Base-by-base conservation (phyloP, 2,329 filamentous ascomycete genomes). In the Pyricularia sp. region DNA sequence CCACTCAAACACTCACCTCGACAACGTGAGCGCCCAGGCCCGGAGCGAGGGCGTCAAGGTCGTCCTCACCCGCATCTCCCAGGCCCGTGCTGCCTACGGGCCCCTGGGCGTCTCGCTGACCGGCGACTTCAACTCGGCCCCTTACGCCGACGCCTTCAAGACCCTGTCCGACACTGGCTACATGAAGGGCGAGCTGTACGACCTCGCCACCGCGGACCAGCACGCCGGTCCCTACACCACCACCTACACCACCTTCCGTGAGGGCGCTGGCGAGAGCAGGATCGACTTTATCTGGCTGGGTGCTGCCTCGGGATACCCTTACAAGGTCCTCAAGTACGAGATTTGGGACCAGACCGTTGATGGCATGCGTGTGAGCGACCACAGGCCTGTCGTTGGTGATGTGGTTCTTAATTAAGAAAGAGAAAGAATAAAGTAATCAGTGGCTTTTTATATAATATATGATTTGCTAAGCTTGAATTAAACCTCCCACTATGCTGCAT, bases 1-100 rank as follows among this genome's bases (percentile, higher is more conserved):
- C 3, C 77, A 79, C 6, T 73, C 82, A 71, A 80, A 77, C 68
- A 85, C 83, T 22, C 83, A 85, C 68, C 75, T 84, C 6, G 83
- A 85, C 70, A 75, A 85, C 62, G 71, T 75, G 49, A 80, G 81
- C 8, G 66, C 68, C 0, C 68, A 73, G 31, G 74, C 78, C 3
- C 74, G 82, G 8, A 70, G 70, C 57, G 75, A 82, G 69, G 75
- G 77, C 63, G 85, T 80, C 31, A 76, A 77, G 68, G 70, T 82
- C 6, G 76, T 81, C 8, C 68, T 79, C 28, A 67, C 68, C 24
- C 68, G 71, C n/a, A 71, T 78, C 26, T 70, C 75, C 67, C 59
- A 68, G 31, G 69, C 67, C 24, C 68, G 66, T 64, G 30, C 8
- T 9, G 60, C 8, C 33, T 53, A 24, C 16, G 62, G 62, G 26